Evolutionary conservation across 257 asterid genomes (phyloP), one percentile per base, ranked within the genome.

Genomic region (Craterostigma plantagineum): DNA sequence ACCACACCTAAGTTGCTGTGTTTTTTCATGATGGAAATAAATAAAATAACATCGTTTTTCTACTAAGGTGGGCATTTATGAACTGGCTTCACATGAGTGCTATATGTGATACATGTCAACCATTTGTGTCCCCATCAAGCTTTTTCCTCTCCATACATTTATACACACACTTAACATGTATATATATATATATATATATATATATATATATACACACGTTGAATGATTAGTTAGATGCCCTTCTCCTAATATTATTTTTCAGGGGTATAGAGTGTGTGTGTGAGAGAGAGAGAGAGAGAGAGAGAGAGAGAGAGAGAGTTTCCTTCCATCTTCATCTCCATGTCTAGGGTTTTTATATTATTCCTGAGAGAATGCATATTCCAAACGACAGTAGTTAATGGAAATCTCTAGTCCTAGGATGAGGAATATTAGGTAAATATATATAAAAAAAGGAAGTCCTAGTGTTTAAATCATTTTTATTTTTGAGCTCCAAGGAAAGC

Each of bases 51-150:
- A 5, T 45, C 52, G 48, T 58, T 64, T 70, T 63, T 45, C 43
- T 53, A 45, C 43, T 49, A 34, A 45, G 55, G 66, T 54, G 63
- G 67, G 46, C 71, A 59, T 54, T 36, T 46, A 52, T 68, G 70
- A 73, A 61, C 82, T 65, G 82, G 75, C 74, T 59, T 69, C 77
- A 73, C 77, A 69, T 69, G 81, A 68, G 50, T 49, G 48, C 43
- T 37, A 35, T 49, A 38, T 40, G n/a, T 48, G 50, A 56, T 52
- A 41, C 42, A 16, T 48, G 47, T 44, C 46, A 46, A 18, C 57
- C 58, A 48, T 50, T 33, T 58, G 54, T 51, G 52, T 64, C 67
- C 44, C 54, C 67, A 71, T 71, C 68, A 55, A 37, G 35, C 40
- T 37, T 48, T 33, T n/a, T n/a, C n/a, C n/a, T 50, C 60, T 59